Base-by-base conservation (phyloP, 2,329 filamentous ascomycete species). In the Xylariomycetidae sp. region DNA sequence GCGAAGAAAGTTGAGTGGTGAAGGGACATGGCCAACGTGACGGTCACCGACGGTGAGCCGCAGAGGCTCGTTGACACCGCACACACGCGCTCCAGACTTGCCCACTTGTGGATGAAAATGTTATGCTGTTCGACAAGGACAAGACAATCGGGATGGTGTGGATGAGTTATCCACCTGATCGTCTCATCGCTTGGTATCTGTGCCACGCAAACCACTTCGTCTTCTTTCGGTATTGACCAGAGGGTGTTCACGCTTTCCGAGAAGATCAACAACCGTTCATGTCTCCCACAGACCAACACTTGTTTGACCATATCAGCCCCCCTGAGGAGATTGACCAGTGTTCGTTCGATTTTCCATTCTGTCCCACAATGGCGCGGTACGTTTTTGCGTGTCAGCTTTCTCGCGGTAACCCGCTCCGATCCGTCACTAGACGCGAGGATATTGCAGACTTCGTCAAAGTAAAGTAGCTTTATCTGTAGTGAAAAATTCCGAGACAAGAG, bases 341-440 rank as follows among this genome's bases (percentile, higher is more conserved):
- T 19, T 8, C n/a, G 8, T 8, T n/a, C 20, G 20, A 23, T 8
- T 8, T 8, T 23, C 20, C 20, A 23, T 23, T 8, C n/a, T n/a
- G 20, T 8, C 20, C n/a, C 5, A 12, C 16, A 4, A 36, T 25
- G 8, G 34, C 36, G 41, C 39, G 42, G 5, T 13, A 16, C 13
- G 23, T 25, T 16, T 17, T 25, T 1, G 19, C 13, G 10, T 7
- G 23, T 14, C 27, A 51, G 6, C 15, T 27, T 41, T 9, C 47
- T 36, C 6, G 22, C 34, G 4, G 35, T 44, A 14, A 46, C 25
- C 13, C 35, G 16, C 15, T 30, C 22, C 7, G 38, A 29, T 6
- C 25, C 20, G 17, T 54, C 48, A 8, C 32, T 35, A 10, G 38
- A 41, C 1, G 39, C 34, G 6, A 55, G 32, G 2, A 42, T 20